These are phyloP conservation scores for Hypoxylon sp. DNA, from an alignment of 2,329 filamentous ascomycete genomes.

Conservation along the genomic window DNA sequence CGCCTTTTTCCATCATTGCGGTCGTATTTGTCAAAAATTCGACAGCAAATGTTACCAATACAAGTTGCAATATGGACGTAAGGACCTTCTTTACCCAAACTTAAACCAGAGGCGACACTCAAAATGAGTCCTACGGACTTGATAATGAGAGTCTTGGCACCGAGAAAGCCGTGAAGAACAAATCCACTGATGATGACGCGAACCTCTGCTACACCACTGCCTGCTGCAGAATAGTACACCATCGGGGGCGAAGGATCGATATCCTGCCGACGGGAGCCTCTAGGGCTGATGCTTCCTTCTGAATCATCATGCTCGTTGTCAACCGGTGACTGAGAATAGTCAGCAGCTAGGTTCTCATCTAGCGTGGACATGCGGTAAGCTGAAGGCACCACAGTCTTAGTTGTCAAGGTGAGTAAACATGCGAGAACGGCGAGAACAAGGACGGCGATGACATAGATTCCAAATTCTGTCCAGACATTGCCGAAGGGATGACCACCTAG, in stretches of 20 bases:
- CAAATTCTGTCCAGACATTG: constrained; percentile 78
- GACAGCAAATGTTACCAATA: constrained; percentile 93
- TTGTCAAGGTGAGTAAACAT: constrained; percentile 85
- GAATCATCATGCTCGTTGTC: constrained; percentile 57
- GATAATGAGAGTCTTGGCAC: constrained; percentile 85
- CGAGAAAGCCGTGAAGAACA: constrained; percentile 94
- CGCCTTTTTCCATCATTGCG: constrained; percentile 93
- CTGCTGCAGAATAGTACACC: constrained; percentile 95
- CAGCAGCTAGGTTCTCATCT: constrained; percentile 90
- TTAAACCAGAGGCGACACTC: constrained; percentile 92
- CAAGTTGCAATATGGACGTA: constrained; percentile 98
- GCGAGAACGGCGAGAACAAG: constrained; percentile 77
- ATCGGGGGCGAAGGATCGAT: constrained; percentile 71
- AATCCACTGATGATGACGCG: constrained; percentile 98
- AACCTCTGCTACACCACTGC: constrained; percentile 96
- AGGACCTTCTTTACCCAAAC: constrained; percentile 92
- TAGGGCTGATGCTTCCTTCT: constrained; percentile 60
- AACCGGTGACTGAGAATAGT: constrained; percentile 57
- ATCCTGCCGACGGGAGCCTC: constrained; percentile 42
- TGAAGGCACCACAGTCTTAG: constrained; percentile 95
- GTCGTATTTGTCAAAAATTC: constrained; percentile 94
- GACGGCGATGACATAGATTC: constrained; percentile 79
- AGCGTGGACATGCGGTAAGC: constrained; percentile 87
- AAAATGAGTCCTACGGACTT: constrained; percentile 87
- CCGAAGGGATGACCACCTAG: constrained; percentile 61